phyloP scores from a whole-genome alignment of 345 rosid genomes.

The Aquilaria malaccensis region DNA sequence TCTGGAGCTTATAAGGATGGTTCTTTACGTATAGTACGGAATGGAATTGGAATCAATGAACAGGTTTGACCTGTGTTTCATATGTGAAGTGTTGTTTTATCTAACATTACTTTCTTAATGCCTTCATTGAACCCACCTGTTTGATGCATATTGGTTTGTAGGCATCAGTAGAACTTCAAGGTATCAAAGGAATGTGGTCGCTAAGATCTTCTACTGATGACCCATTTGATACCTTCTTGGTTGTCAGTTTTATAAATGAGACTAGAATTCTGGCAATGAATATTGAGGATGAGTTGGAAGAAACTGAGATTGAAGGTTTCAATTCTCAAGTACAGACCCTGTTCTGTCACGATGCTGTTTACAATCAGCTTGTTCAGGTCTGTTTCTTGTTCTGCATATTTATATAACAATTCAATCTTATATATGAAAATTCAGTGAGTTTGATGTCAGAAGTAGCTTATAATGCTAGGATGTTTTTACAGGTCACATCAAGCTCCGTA shows the following conservation, averaged over 20 bases:
- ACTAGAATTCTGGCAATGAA: constrained; percentile 93
- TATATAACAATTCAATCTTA: neutral
- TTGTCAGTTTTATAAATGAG: constrained; percentile 92
- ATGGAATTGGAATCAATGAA: constrained; percentile 97
- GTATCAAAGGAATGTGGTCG: constrained; percentile 99
- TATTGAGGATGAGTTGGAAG: constrained; percentile 91
- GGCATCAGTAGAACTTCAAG: constrained; percentile 98
- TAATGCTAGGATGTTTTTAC: constrained; percentile 15
- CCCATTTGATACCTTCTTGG: constrained; percentile 85
- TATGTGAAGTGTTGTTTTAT: neutral
- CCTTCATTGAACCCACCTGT: constrained; percentile 4
- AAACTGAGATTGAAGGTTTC: constrained; percentile 96
- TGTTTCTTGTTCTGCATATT: constrained; percentile 7
- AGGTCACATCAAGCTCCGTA: constrained; percentile 89
- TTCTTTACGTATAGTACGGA: constrained; percentile 89
- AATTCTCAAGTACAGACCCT: constrained; percentile 80
- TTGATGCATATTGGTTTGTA: constrained; percentile 22
- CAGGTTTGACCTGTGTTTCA: constrained; percentile 44
- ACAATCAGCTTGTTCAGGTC: constrained; percentile 93
- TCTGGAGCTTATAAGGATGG: constrained; percentile 98
- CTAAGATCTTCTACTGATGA: constrained; percentile 81
- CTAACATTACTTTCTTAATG: constrained; percentile 8
- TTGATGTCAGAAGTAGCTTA: neutral
- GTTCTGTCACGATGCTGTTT: constrained; percentile 87
- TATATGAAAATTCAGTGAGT: neutral